Evolutionary conservation across 139 green algal genomes (phyloP), one percentile per base, ranked within the genome.

Genomic region (Edaphochlamys debaryana): DNA sequence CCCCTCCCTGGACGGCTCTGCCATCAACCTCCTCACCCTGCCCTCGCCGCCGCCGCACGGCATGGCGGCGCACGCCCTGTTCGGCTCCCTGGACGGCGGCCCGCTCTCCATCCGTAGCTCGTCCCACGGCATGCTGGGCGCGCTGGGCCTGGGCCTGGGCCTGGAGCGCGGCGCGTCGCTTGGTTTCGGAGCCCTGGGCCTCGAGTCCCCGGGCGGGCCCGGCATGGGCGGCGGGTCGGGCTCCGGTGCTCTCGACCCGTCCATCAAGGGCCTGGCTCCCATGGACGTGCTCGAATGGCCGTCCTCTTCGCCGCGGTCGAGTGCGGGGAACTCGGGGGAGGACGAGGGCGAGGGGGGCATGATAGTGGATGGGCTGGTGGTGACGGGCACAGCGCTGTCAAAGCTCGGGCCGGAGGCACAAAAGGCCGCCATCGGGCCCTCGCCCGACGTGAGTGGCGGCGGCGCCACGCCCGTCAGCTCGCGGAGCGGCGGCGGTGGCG

Each of bases 261-360:
- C 62, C 23, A 40, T 82, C 42, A 42, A 42, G 34, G 76, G 76
- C 42, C 62, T 82, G 40, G 63, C 63, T 42, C 76, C 76, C 20
- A 73, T 82, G 76, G 76, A 82, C 32, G 62, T 73, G 20, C 62
- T 82, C 42, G 76, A 82, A 32, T 82, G 76, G 76, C 76, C 76
- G 5, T 74, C 63, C 3, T 34, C 45, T 0, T 82, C 76, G n/a
- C 76, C 76, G 42, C 74, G 77, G 64, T 67, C 45, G 29, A 83
- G 77, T 30, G 48, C 34, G 2, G 64, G 45, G 19, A 75, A 75
- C 25, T 82, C 71, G 38, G 25, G 62, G 4, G 42, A 34, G 32
- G 76, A 82, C 41, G 76, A 82, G 3, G 63, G n/a, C 9, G 76
- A 82, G n/a, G 63, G 63, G 30, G 76, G 42, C 20, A 52, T 32